These are phyloP conservation scores for Penicillium arizonense DNA, from an alignment of 495 filamentous ascomycete genomes.

Conservation along the genomic window DNA sequence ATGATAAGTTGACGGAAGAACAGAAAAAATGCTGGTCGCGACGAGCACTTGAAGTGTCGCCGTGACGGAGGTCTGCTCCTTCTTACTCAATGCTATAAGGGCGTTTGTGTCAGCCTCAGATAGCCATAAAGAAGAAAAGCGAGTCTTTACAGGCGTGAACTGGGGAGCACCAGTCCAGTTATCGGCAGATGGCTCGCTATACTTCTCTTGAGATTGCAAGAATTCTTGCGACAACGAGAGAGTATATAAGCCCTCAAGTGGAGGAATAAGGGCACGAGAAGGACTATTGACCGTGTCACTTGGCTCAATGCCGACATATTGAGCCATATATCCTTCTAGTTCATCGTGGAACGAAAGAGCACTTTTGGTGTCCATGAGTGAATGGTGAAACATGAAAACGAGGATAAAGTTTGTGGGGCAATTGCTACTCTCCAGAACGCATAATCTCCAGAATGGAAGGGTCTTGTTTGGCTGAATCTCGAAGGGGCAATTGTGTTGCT, in stretches of 20 bases:
- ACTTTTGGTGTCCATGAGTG: slow-evolving; percentile 5
- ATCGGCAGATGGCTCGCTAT: background rate
- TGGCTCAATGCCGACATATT: background rate
- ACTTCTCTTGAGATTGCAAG: background rate
- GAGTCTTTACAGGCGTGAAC: slow-evolving; percentile 1
- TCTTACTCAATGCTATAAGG: background rate
- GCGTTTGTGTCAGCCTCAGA: background rate
- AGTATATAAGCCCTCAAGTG: background rate
- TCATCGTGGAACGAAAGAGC: slow-evolving; percentile 6
- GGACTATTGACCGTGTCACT: background rate
- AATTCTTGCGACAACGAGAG: background rate
- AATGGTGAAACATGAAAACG: slow-evolving; percentile 7
- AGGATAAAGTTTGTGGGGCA: background rate
- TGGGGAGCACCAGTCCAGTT: slow-evolving; percentile 2
- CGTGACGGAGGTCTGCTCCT: slow-evolving; percentile 1
- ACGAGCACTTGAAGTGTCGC: background rate
- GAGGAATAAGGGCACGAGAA: background rate
- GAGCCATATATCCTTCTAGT: background rate
- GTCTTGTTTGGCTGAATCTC: background rate
- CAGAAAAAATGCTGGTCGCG: background rate
- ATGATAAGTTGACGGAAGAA: slow-evolving; percentile 1
- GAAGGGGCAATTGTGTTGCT: slow-evolving; percentile 5
- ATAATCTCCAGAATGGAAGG: slow-evolving; percentile 10
- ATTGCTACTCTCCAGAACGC: slow-evolving; percentile 2
- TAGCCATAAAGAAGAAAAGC: slow-evolving; percentile 5